Evolutionary conservation across 1,284 basidiomycete species (phyloP).

Genomic region (Prillingera fragicola): DNA sequence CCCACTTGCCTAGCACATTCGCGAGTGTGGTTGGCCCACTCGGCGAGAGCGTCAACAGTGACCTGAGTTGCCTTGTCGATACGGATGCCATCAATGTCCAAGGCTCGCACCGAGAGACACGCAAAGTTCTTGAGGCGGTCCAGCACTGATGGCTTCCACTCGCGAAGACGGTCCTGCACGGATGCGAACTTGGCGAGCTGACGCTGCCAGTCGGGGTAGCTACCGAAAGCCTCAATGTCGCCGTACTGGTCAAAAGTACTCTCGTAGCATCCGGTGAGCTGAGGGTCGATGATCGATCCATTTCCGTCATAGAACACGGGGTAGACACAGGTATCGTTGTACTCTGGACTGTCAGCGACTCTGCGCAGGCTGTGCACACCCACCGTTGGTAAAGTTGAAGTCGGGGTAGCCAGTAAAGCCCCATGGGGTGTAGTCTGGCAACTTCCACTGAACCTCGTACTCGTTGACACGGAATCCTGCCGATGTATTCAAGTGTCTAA

Average conservation of each 20-base stretch:
- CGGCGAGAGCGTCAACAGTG: conserved; percentile 68
- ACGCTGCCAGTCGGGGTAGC: conserved; percentile 71
- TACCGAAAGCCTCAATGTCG: conserved; percentile 93
- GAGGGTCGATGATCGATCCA: conserved; percentile 58
- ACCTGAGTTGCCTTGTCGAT: conserved; percentile 90
- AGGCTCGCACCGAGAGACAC: conserved; percentile 74
- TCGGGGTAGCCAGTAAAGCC: conserved; percentile 75
- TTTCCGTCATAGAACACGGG: conserved; percentile 74
- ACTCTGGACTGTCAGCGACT: conserved; percentile 32
- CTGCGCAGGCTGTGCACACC: conserved; percentile 16
- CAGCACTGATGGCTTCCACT: conserved; percentile 74
- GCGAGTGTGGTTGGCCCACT: conserved; percentile 68
- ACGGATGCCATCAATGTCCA: conserved; percentile 86
- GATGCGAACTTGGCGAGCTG: conserved; percentile 89
- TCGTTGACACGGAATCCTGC: conserved; percentile 72
- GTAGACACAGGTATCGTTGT: conserved; percentile 66
- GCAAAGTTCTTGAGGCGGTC: conserved; percentile 68
- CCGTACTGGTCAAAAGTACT: conserved; percentile 90
- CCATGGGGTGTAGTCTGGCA: conserved; percentile 72
- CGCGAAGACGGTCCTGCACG: conserved; percentile 85
- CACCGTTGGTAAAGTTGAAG: conserved; percentile 57
- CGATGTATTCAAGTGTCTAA: conserved; percentile 55
- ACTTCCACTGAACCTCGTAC: conserved; percentile 69
- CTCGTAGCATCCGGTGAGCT: conserved; percentile 61
- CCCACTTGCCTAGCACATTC: conserved; percentile 63